Evolutionary conservation across 306 rosid genomes (phyloP), one percentile per base, ranked within the genome.

Genomic region (Spatholobus suberectus): DNA sequence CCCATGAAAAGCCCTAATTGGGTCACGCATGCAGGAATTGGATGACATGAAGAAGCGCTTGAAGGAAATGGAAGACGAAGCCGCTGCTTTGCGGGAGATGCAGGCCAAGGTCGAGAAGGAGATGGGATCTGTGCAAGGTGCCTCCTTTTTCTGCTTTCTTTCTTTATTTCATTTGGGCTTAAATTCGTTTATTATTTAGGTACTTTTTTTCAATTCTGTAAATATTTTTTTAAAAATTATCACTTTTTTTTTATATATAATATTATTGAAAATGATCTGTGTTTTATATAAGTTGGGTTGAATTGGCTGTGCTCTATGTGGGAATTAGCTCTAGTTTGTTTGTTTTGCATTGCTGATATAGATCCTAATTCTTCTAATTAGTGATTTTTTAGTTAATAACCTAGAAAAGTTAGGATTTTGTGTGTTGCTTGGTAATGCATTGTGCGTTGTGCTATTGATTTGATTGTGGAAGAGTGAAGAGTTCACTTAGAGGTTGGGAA

Each of bases 101-200:
- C 94, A 91, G 35, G 92, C 91, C 74, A 91, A 89, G 87, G 92
- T 91, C 83, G 91, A 87, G 84, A 84, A 86, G 84, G 91, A 92
- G 18, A 89, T 90, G 94, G 89, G 90, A 78, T 84, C 92, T 43
- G 84, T 65, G 12, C 92, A 87, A 87, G 94, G 97, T 90, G 6
- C 2, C 14, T 73, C 11, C n/a, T 58, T 35, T 83, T 57, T 32
- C n/a, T 18, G 1, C 6, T 2, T 7, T 49, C 43, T 43, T 15
- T 0, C 37, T 44, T 37, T 37, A 1, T 2, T 37, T 6, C 8
- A 0, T 37, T 37, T 37, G 41, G 41, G n/a, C n/a, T n/a, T n/a
- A n/a, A 10, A 43, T 11, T 18, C 17, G 12, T 5, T 35, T 41
- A 2, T 6, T 6, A 8, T 14, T 69, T 26, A 7, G 4, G 14